Evolutionary conservation across 2,329 filamentous ascomycete species (phyloP).

Genomic region (Fusarium liriodendri): DNA sequence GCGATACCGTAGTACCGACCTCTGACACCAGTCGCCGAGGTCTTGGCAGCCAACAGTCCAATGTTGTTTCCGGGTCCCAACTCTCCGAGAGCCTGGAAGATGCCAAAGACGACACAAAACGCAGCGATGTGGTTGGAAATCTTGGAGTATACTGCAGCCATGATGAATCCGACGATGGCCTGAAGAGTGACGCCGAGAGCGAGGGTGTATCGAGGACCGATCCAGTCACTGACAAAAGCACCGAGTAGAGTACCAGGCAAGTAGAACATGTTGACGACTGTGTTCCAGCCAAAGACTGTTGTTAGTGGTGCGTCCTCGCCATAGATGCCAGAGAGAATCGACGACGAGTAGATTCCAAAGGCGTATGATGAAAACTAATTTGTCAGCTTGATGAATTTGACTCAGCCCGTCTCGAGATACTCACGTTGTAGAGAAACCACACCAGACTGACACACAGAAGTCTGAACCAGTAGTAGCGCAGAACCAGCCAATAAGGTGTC

Average conservation of each 20-base stretch:
- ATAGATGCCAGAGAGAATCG: conserved; percentile 76
- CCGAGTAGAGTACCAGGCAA: conserved; percentile 84
- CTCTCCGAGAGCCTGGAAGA: conserved; percentile 54
- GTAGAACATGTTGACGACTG: conserved; percentile 89
- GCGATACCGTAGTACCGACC: conserved; percentile 79
- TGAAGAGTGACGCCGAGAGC: conserved; percentile 78
- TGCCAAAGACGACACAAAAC: conserved; percentile 53
- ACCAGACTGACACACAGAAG: conserved; percentile 77
- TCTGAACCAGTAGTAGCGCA: conserved; percentile 79
- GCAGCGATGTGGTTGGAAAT: conserved; percentile 66
- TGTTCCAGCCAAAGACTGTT: conserved; percentile 88
- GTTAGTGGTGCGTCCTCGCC: conserved; percentile 72
- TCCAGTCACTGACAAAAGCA: conserved; percentile 79
- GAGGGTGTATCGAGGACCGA: conserved; percentile 82
- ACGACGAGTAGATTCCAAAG: conserved; percentile 86
- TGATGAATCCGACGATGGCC: conserved; percentile 85
- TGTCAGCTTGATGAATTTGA: not conserved
- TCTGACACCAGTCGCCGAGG: conserved; percentile 86
- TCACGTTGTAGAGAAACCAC: conserved; percentile 86
- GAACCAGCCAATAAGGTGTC: conserved; percentile 66
- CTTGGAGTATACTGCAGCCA: conserved; percentile 81
- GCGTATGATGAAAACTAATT: conserved; percentile 80
- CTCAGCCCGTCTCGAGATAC: conserved; percentile 27
- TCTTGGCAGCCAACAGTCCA: conserved; percentile 86
- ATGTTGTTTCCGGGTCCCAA: conserved; percentile 93